Percentiles rank a stretch among this genome's conserved stretches.
These are phyloP conservation scores for Penicillium flavigenum DNA, from an alignment of 495 filamentous ascomycete species.

Conservation along the genomic window DNA sequence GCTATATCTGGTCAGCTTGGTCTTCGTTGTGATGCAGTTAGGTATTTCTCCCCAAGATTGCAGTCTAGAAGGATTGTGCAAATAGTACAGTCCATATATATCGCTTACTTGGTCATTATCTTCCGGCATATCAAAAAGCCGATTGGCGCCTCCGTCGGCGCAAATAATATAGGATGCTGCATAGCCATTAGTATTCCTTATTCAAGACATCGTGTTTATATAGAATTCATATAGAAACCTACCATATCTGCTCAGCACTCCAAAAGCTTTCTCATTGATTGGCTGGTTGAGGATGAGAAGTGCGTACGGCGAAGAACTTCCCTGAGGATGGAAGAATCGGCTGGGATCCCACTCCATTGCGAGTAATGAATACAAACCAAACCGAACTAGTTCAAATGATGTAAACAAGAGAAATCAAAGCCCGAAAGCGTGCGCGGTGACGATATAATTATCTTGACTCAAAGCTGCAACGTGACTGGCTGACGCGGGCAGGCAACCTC, in stretches of 20 bases:
- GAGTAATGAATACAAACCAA: background rate
- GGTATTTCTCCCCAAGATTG: background rate
- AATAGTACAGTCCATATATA: background rate
- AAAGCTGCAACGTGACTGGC: constrained; percentile 33
- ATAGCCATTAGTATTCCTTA: constrained; percentile 4
- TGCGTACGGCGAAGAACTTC: constrained; percentile 48
- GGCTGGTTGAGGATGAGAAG: constrained; percentile 73
- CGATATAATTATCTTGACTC: constrained; percentile 17
- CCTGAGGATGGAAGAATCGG: constrained; percentile 43
- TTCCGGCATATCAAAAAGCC: constrained; percentile 59
- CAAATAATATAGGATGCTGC: constrained; percentile 63
- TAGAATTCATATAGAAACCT: constrained; percentile 13
- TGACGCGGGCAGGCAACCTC: constrained; percentile 19
- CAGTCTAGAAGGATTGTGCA: background rate
- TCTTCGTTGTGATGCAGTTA: background rate
- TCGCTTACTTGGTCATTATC: constrained; percentile 39
- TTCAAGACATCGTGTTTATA: background rate
- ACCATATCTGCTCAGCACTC: constrained; percentile 60
- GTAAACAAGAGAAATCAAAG: background rate
- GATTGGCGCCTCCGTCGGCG: constrained; percentile 91
- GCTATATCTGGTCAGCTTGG: constrained; percentile 23
- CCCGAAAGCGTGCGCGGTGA: constrained; percentile 7
- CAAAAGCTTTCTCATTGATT: constrained; percentile 51
- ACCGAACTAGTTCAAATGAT: background rate
- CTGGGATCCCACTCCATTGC: constrained; percentile 55